A percentile compares a stretch with the other conserved stretches of the same genome.
phyloP scores from a whole-genome alignment of 1,284 basidiomycete genomes.

The Naganishia liquefaciens region DNA sequence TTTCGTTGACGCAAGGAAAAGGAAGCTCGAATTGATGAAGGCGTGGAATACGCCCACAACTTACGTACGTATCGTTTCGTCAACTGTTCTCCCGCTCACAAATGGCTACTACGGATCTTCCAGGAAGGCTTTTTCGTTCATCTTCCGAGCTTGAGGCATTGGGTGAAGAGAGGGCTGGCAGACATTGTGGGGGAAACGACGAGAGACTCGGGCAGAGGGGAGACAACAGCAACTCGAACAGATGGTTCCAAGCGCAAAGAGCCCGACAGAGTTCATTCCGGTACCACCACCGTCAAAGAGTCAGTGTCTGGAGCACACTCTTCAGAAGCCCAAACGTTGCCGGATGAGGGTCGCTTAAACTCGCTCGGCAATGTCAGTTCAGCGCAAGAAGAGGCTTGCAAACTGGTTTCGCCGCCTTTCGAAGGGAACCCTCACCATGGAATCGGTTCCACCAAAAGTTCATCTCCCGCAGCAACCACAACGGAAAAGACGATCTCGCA shows the following conservation, averaged over 20 bases:
- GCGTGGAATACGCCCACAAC: slow-evolving; percentile 1
- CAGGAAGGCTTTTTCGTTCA: slow-evolving; percentile 28
- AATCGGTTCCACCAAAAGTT: neutral
- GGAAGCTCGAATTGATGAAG: slow-evolving; percentile 13
- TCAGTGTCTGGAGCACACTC: too few relatives aligned
- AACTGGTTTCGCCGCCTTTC: neutral
- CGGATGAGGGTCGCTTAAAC: too few relatives aligned
- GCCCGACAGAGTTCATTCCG: neutral
- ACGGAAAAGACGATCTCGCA: neutral
- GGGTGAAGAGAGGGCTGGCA: slow-evolving; percentile 9
- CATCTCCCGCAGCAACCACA: neutral
- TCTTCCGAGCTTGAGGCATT: slow-evolving; percentile 7
- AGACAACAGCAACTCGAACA: neutral
- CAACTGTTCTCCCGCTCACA: neutral
- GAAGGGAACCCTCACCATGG: too few relatives aligned
- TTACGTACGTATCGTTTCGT: neutral
- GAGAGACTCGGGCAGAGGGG: neutral
- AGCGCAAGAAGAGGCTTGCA: too few relatives aligned
- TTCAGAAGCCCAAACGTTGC: too few relatives aligned
- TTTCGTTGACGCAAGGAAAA: neutral
- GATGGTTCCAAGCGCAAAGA: neutral
- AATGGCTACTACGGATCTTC: too few relatives aligned
- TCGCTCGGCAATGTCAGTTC: too few relatives aligned
- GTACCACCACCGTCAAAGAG: too few relatives aligned
- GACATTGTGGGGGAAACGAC: neutral